Evolutionary conservation across 768 basidiomycete species (phyloP).

Genomic region (Mycena alexandri): DNA sequence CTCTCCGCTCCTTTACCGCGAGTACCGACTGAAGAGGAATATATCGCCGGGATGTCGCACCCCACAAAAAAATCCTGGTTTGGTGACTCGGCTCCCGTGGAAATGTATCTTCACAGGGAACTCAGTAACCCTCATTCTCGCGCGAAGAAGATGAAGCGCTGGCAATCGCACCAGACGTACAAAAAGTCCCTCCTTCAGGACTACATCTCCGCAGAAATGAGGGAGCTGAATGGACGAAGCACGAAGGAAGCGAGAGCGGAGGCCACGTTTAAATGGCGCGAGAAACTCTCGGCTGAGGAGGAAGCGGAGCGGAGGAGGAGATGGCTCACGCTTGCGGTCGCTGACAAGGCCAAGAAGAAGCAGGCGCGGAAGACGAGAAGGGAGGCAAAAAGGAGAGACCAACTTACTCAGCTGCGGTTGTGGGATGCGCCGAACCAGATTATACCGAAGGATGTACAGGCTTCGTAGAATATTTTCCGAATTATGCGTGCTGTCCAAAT

Average conservation of each 20-base stretch:
- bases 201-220: conserved; percentile 66
- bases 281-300: conserved; percentile 67
- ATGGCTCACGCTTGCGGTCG: conserved; percentile 62
- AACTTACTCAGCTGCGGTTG: conserved; percentile 67
- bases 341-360: conserved; percentile 67
- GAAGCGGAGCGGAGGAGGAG: conserved; percentile 72
- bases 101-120: conserved; percentile 74
- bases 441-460: conserved; percentile 53
- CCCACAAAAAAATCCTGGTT: conserved; percentile 57
- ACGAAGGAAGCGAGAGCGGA: conserved; percentile 76
- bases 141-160: conserved; percentile 84
- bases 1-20: conserved; percentile 53
- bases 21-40: conserved; percentile 66
- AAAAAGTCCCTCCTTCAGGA: conserved; percentile 65
- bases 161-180: conserved; percentile 68
- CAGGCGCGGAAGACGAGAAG: conserved; percentile 66
- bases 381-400: conserved; percentile 65
- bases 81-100: conserved; percentile 71
- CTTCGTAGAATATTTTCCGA: background rate
- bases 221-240: conserved; percentile 70
- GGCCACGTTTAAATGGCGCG: conserved; percentile 80
- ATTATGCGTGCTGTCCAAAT: background rate
- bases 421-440: conserved; percentile 71
- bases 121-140: conserved; percentile 86
- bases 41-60: conserved; percentile 70